Base-by-base conservation (phyloP, 768 basidiomycete genomes). In the Roridomyces roridus region DNA sequence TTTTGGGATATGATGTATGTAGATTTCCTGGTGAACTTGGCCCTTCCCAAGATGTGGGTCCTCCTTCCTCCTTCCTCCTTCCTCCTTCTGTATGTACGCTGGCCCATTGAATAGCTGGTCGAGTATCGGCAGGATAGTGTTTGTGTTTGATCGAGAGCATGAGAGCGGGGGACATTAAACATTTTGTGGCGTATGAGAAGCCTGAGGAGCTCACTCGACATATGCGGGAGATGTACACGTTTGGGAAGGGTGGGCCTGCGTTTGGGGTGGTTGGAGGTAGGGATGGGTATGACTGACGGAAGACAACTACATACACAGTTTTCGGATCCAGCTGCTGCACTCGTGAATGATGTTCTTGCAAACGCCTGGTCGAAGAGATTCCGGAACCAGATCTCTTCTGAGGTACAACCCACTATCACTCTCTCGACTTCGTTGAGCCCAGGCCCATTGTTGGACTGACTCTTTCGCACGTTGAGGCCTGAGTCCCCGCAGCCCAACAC, bases 121-220 rank as follows among this genome's bases (percentile, higher is more conserved):
- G 1, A 44, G 26, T 3, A 20, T 2, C 21, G n/a, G 18, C 3
- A 39, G 54, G 3, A 48, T 41, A 5, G 12, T n/a, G n/a, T n/a
- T 55, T 12, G 54, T 55, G 11, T 48, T 48, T 21, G 40, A 55
- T 17, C 17, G 23, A n/a, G 46, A 42, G 5, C 54, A 55, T 24
- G 41, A 47, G 28, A 29, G 26, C 5, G 54, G 54, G 17, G 46
- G 46, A 6, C 46, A n/a, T n/a, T n/a, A n/a, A n/a, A 6, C 46
- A 55, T 36, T 47, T 55, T 29, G 29, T 40, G 2, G 54, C 54
- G 12, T 48, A 55, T 25, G 54, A 55, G 17, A 18, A 3, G 14
- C 52, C 52, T 8, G 18, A 54, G 26, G 20, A 15, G 1, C 25
- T 54, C 20, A 44, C 9, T 4, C 26, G 23, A 6, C 44, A 54